These are phyloP conservation scores for Pseudogymnoascus sp. DNA, from an alignment of 2,329 filamentous ascomycete species.

Conservation along the genomic window DNA sequence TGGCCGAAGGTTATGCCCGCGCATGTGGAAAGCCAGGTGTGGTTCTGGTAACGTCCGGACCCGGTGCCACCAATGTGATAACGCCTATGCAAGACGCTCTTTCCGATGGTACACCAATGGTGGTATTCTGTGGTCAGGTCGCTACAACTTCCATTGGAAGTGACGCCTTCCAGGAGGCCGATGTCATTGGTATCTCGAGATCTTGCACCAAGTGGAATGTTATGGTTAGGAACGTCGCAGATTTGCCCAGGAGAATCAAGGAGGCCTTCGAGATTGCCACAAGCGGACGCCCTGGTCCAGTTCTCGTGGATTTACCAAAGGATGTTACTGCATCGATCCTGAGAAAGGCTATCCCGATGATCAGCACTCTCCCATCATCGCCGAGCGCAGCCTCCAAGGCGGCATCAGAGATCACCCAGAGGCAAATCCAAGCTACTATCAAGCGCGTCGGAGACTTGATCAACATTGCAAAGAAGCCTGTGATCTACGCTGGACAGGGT, in stretches of 20 bases:
- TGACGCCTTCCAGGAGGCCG: constrained; percentile 95
- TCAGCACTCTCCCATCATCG: constrained; percentile 58
- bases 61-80: constrained; percentile 92
- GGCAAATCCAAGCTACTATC: constrained; percentile 68
- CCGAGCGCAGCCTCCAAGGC: constrained; percentile 82
- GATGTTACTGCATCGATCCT: constrained; percentile 87
- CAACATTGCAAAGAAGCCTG: constrained; percentile 84
- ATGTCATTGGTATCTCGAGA: constrained; percentile 87
- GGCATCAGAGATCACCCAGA: constrained; percentile 64
- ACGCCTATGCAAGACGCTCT: constrained; percentile 95
- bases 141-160: constrained; percentile 83
- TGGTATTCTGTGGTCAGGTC: constrained; percentile 94
- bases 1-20: constrained; percentile 95
- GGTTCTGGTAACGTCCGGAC: constrained; percentile 92
- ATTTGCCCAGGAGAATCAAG: constrained; percentile 88
- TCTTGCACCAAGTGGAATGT: constrained; percentile 99
- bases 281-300: constrained; percentile 85
- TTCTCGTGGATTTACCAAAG: constrained; percentile 92
- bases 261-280: constrained; percentile 98
- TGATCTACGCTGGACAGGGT: constrained; percentile 93
- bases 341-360: constrained; percentile 68
- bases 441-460: constrained; percentile 72
- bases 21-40: constrained; percentile 92
- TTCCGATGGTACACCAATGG: constrained; percentile 90
- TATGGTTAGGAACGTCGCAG: constrained; percentile 92